Percentiles rank a stretch among this genome's conserved stretches.
Evolutionary conservation across 495 filamentous ascomycete genomes (phyloP).

Genomic region (Talaromyces thailandensis): DNA sequence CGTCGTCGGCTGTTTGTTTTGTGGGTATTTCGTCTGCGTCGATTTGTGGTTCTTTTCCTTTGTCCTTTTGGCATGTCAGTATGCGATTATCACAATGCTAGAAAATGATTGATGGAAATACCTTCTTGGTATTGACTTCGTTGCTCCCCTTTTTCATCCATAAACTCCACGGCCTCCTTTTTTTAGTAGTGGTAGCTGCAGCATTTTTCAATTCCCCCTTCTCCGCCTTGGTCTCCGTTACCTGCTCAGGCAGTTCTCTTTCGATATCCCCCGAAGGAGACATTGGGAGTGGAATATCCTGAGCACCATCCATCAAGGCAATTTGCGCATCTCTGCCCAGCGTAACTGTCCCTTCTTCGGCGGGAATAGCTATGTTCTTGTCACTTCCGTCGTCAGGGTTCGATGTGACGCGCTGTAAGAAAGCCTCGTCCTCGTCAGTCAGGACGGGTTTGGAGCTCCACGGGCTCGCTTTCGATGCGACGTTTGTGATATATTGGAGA

Average conservation of each 20-base stretch:
- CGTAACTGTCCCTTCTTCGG: slow-evolving; percentile 10
- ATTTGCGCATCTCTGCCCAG: slow-evolving; percentile 18
- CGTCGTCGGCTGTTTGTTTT: slow-evolving; percentile 15
- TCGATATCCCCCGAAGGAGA: slow-evolving; percentile 30
- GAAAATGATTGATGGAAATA: slow-evolving; percentile 5
- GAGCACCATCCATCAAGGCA: slow-evolving; percentile 18
- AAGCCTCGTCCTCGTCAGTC: slow-evolving; percentile 46
- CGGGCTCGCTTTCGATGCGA: slow-evolving; percentile 24
- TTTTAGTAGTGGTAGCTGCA: slow-evolving; percentile 19
- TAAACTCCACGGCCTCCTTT: slow-evolving; percentile 39
- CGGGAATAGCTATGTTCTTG: not conserved
- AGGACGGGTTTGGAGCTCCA: slow-evolving; percentile 36
- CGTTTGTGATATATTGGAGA: slow-evolving; percentile 35
- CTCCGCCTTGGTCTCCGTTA: slow-evolving; percentile 14
- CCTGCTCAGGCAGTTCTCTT: slow-evolving; percentile 27
- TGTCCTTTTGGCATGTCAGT: not conserved
- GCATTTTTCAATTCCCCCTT: slow-evolving; percentile 13
- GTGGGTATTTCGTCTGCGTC: slow-evolving; percentile 10
- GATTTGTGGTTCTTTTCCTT: not conserved
- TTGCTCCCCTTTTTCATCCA: slow-evolving; percentile 30
- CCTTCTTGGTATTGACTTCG: slow-evolving; percentile 28
- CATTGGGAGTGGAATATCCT: slow-evolving; percentile 28
- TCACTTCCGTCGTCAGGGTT: slow-evolving; percentile 15
- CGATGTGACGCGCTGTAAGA: slow-evolving; percentile 39
- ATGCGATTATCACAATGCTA: not conserved